Evolutionary conservation across 768 basidiomycete species (phyloP), one percentile per base, ranked within the genome.

Genomic region (Megacollybia marginata): DNA sequence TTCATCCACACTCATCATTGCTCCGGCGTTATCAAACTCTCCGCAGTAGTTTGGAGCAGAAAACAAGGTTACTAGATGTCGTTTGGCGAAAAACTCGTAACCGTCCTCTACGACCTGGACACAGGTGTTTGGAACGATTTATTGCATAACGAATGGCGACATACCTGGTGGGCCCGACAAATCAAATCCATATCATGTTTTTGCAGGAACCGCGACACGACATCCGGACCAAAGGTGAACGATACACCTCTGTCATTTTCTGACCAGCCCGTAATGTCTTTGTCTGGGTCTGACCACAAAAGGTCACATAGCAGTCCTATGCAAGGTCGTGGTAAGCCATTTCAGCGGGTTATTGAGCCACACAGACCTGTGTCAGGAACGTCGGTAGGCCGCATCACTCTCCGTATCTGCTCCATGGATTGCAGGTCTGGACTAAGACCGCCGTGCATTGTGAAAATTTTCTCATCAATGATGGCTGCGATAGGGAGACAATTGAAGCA

Each of bases 181-280:
- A 97, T 97, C 63, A 98, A 73, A 67, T 98, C 95, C 95, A 98
- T 96, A 69, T 99, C 95, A 64, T 99, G 95, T 68, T 97, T 97
- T 77, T 96, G 93, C 61, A 99, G 74, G 80, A 99, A 99, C 60
- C 95, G 80, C 57, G 92, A 91, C 47, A 99, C 95, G 44, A 99
- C 95, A 63, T 98, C 95, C 19, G 94, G 92, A 8, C 95, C 95
- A 67, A 97, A 99, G 19, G 95, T 98, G 70, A 99, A 99, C 38
- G 93, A 96, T 46, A 99, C 95, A 51, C 95, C 95, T 63, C 95
- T 81, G 67, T 99, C 95, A 65, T 99, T 99, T 74, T 99, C 95
- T 65, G 91, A 92, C 95, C 95, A 99, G 6, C 95, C 95, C 12
- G 92, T 94, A 65, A 98, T 97, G 63, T 97, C 95, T 69, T 98